Percentiles rank a stretch among this genome's conserved stretches.
Evolutionary conservation across 169 alveolate species (phyloP).

Genomic region (Babesia divergens): DNA sequence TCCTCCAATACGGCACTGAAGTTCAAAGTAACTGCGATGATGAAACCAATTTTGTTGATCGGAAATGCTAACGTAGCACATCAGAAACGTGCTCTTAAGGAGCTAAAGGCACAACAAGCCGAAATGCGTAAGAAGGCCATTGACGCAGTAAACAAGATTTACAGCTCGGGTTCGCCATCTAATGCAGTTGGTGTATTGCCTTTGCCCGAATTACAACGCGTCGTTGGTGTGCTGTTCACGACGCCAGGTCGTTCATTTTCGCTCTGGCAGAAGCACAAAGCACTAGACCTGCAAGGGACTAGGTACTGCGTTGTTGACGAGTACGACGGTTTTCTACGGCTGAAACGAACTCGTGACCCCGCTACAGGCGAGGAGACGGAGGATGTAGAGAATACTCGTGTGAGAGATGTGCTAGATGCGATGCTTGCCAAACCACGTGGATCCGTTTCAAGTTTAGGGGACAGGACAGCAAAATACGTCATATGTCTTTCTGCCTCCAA

Average conservation of each 20-base stretch:
- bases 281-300: slow-evolving; percentile 1
- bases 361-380: neutral
- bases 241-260: slow-evolving; percentile 50
- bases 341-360: neutral
- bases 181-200: neutral
- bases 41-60: slow-evolving; percentile 39
- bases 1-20: neutral
- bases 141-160: neutral
- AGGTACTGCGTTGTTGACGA: slow-evolving; percentile 52
- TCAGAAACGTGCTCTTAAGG: slow-evolving; percentile 33
- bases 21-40: neutral
- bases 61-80: slow-evolving; percentile 48
- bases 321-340: slow-evolving; percentile 42
- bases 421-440: slow-evolving; percentile 1
- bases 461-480: slow-evolving; percentile 27
- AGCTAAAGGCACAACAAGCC: neutral
- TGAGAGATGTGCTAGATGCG: slow-evolving; percentile 13
- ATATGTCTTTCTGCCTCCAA: slow-evolving; percentile 50
- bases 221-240: slow-evolving; percentile 31
- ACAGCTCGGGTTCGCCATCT: neutral
- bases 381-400: slow-evolving; percentile 11
- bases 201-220: slow-evolving; percentile 1
- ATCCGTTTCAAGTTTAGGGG: neutral
- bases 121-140: slow-evolving; percentile 8
- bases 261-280: slow-evolving; percentile 22